phyloP scores from a whole-genome alignment of 805 yeast genomes.

The Saccharomycopsis guyanensis region DNA sequence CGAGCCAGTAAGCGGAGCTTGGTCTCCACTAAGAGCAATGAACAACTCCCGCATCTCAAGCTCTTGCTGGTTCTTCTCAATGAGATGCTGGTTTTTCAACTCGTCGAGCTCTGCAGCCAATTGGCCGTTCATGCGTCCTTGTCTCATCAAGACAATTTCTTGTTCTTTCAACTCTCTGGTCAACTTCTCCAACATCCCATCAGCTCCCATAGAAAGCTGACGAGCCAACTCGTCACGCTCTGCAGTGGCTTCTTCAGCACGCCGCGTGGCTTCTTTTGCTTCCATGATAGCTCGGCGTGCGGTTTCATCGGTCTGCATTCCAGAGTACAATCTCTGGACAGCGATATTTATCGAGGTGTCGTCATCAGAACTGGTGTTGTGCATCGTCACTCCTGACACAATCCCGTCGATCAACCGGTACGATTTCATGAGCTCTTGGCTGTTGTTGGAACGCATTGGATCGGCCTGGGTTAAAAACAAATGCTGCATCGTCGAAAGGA shows the following conservation, averaged over 20 bases:
- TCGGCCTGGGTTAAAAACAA: constrained; percentile 43
- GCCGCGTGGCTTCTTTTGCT: constrained; percentile 35
- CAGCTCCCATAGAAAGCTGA: constrained; percentile 52
- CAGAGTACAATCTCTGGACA: constrained; percentile 53
- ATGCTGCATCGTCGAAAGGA: constrained; percentile 60
- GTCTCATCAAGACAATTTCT: constrained; percentile 44
- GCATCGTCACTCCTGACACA: constrained; percentile 44
- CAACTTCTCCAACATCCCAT: constrained; percentile 54
- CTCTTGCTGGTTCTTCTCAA: constrained; percentile 70
- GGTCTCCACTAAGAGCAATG: constrained; percentile 45
- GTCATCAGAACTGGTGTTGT: constrained; percentile 25
- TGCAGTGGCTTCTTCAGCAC: constrained; percentile 37
- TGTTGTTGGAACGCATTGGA: constrained; percentile 40
- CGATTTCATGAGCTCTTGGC: constrained; percentile 41
- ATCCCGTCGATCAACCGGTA: constrained; percentile 48
- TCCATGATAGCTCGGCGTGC: constrained; percentile 57
- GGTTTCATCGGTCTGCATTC: constrained; percentile 68
- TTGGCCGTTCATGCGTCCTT: constrained; percentile 45
- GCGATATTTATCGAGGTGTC: constrained; percentile 57
- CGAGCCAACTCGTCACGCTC: constrained; percentile 45
- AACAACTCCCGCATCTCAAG: constrained; percentile 69
- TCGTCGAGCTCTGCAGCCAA: constrained; percentile 34
- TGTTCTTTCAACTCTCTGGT: constrained; percentile 52
- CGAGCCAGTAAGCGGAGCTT: constrained; percentile 23
- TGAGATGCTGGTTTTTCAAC: constrained; percentile 30